Base-by-base conservation (phyloP, 2,329 filamentous ascomycete genomes). In the Neofusicoccum parvum region DNA sequence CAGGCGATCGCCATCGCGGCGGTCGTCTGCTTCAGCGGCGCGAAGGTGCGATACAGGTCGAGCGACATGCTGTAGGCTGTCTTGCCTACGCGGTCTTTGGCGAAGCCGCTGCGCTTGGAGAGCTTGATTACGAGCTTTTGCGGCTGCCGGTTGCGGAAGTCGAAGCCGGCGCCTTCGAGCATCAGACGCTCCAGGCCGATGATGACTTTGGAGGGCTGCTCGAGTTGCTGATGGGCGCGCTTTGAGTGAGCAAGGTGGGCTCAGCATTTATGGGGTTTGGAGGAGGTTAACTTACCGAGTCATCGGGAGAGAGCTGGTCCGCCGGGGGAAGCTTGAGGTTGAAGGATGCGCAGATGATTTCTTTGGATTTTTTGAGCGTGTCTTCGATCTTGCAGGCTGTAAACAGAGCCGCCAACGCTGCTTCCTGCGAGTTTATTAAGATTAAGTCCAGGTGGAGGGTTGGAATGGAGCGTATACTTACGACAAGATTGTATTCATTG, bases 371-470 rank as follows among this genome's bases (percentile, higher is more conserved):
- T 80, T 99, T 99, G 70, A 97, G 86, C 0, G 95, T 99, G 77
- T 99, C 95, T 78, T 99, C 95, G 51, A 96, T 93, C 81, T 99
- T 99, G 83, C 94, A 98, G 2, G 94, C 94, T 2, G 94, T 91
- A 73, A 98, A 94, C 9, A 99, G 82, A 27, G 92, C 90, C 0
- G 95, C 92, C 6, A 95, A 87, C 0, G 94, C 92, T 1, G 92
- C 94, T 75, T 98, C 94, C 77, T 92, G 79, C 69, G 14, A 4
- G 7, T 2, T 11, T 3, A 23, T 39, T 36, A 59, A 23, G 23
- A 5, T 41, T 9, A 14, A 41, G 1, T 37, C 3, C 6, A 20
- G 5, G 12, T 23, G 15, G 15, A 27, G n/a, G 12, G 53, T 27
- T 48, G 49, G 9, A 15, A 32, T 2, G 2, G n/a, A 10, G 14